Evolutionary conservation across 768 basidiomycete genomes (phyloP), one percentile per base, ranked within the genome.

Genomic region (Leccinellum albellum): DNA sequence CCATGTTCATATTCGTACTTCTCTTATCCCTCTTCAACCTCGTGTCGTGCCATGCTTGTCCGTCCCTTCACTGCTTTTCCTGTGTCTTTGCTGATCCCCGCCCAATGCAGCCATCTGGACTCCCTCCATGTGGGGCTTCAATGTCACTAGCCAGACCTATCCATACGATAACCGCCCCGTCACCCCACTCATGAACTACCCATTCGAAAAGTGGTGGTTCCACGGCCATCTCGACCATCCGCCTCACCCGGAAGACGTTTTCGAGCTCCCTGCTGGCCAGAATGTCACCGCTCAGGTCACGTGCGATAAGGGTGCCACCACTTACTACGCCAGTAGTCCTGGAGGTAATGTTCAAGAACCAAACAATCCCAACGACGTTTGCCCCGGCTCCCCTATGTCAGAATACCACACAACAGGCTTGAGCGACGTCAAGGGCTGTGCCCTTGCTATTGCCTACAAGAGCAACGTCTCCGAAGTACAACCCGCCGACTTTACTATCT

Each of bases 361-460:
- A 1, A 65, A 75, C 50, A 70, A 83, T 40, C 78, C 77, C 24
- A 75, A 86, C 66, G 66, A 82, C 56, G 74, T 76, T 5, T 88
- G 86, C 57, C 83, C 84, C 0, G 73, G 73, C 17, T 75, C 79
- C 1, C 67, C 74, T 2, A 63, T 68, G 9, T 48, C 71, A 2
- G 75, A 77, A 17, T 86, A 75, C 68, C 86, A 89, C 62, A 87
- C 86, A 1, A 78, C 71, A 0, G 82, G 81, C 0, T 47, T 78
- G 0, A 68, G 76, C 53, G 85, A 86, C 61, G 68, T 85, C 33
- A 79, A 76, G 50, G 86, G 87, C 12, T 89, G 87, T 65, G 82
- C 80, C 1, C 73, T 93, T 31, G 88, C 82, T 0, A 91, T 93
- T 60, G 81, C 87, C n/a, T 91, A 93, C 74, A 85, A 88, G 68